phyloP scores from a whole-genome alignment of 345 rosid genomes.

The Pistacia atlantica region DNA sequence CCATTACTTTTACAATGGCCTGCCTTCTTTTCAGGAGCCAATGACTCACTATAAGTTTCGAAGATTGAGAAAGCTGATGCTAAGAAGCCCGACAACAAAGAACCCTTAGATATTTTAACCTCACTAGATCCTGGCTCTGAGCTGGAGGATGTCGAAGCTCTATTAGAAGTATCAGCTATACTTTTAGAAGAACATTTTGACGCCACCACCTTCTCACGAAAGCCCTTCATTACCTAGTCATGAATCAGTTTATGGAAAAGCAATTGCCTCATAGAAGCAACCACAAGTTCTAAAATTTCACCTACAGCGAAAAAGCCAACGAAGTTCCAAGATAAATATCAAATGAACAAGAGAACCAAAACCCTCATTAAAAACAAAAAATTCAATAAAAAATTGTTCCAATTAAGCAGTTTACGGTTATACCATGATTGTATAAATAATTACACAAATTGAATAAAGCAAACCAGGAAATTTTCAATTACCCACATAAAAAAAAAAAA shows the following conservation, averaged over 20 bases:
- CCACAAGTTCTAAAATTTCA: conserved; percentile 15
- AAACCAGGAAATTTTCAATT: background rate
- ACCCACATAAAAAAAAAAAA: background rate
- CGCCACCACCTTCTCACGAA: conserved; percentile 53
- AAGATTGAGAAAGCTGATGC: conserved; percentile 69
- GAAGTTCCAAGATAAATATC: background rate
- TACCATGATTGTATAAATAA: background rate
- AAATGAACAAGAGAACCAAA: background rate
- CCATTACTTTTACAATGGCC: conserved; percentile 47
- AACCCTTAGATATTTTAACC: conserved; percentile 43
- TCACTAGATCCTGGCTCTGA: conserved; percentile 51
- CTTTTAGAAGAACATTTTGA: conserved; percentile 47
- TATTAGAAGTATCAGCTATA: conserved; percentile 35
- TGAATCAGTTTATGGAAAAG: conserved; percentile 20
- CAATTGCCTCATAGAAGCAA: conserved; percentile 30
- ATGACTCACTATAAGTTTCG: conserved; percentile 49
- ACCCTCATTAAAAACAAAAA: background rate
- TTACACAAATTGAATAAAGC: background rate
- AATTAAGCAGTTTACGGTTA: background rate
- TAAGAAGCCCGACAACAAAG: conserved; percentile 63
- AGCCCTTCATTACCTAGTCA: conserved; percentile 76
- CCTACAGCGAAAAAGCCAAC: conserved; percentile 20
- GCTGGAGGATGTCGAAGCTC: conserved; percentile 46
- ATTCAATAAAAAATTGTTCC: background rate
- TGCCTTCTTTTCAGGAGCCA: conserved; percentile 45